Conservation (phyloP, 1,284 basidiomycete genomes). For the Apiotrichum porosum region DNA sequence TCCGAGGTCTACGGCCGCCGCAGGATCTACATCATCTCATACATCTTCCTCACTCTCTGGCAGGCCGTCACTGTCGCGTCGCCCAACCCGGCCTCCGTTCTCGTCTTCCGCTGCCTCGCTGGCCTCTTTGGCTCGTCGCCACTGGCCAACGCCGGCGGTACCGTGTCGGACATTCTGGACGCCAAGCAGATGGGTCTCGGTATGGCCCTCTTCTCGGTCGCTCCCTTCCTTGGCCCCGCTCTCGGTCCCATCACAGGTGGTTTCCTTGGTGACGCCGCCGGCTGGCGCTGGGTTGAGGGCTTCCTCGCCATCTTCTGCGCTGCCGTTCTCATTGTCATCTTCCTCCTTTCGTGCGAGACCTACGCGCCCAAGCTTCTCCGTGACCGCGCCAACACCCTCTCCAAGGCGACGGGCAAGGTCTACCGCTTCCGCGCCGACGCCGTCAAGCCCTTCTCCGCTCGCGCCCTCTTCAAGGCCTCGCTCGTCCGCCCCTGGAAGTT, state of each 20-base stretch:
- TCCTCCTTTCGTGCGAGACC: slow-evolving; percentile 48
- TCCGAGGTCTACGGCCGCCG: slow-evolving; percentile 57
- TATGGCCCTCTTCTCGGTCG: slow-evolving; percentile 24
- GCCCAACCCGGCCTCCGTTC: slow-evolving; percentile 26
- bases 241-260: slow-evolving; percentile 40
- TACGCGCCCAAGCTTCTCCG: slow-evolving; percentile 51
- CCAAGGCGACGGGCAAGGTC: slow-evolving; percentile 47
- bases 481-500: slow-evolving; percentile 51
- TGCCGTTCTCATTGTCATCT: slow-evolving; percentile 12
- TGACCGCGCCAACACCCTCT: slow-evolving; percentile 41
- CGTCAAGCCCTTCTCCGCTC: slow-evolving; percentile 39
- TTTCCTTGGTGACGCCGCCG: slow-evolving; percentile 43
- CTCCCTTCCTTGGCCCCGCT: slow-evolving; percentile 19
- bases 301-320: slow-evolving; percentile 56
- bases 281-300: slow-evolving; percentile 60
- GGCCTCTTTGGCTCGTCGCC: slow-evolving; percentile 47
- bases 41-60: slow-evolving; percentile 40
- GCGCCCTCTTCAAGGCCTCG: slow-evolving; percentile 43
- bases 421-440: slow-evolving; percentile 50
- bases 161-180: slow-evolving; percentile 41
- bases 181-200: slow-evolving; percentile 40
- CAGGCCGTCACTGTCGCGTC: slow-evolving; percentile 30
- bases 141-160: slow-evolving; percentile 46
- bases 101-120: slow-evolving; percentile 41
- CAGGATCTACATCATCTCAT: slow-evolving; percentile 60